Evolutionary conservation across 2,329 filamentous ascomycete genomes (phyloP), one percentile per base, ranked within the genome.

Genomic region (Phialocephala subalpina): DNA sequence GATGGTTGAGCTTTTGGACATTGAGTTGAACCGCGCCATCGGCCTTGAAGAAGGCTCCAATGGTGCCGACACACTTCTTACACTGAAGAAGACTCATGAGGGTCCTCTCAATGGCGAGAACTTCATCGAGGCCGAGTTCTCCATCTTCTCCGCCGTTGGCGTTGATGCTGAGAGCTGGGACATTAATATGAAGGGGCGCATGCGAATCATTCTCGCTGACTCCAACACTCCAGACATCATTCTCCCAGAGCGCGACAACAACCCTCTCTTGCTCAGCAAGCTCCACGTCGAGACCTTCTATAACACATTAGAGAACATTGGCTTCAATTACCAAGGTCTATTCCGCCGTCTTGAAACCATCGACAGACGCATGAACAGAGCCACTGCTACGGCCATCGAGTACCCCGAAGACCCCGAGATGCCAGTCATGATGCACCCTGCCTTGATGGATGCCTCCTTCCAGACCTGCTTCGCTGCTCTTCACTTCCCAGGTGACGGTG

Each of bases 381-480:
- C 53, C 82, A 87, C 67, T 1, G 64, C 60, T 38, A 38, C 58
- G 16, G 63, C 63, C 9, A 65, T 53, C n/a, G 63, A 65, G 33
- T 65, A 65, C 52, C 63, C 63, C 14, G 63, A 65, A 38, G 63
- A 65, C 29, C 63, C 63, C 2, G 63, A 65, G 52, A 65, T 65
- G 63, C 40, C 63, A 16, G 63, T 52, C 16, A 65, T 65, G 60
- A 62, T 67, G 60, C 86, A 89, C 67, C 86, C 86, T 0, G 81
- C 84, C 1, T 86, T 85, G 0, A 77, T 88, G 25, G 86, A 88
- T 70, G 77, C 82, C 2, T 82, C 87, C 74, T 81, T 88, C 45
- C 86, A 88, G 63, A 81, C 80, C 0, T 77, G 84, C 0, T 82
- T 87, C 49, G 47, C 62, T 6, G 59, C 64, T 25, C 56, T 66